Evolutionary conservation across 257 asterid genomes (phyloP).

Genomic region (Nicotiana knightiana): DNA sequence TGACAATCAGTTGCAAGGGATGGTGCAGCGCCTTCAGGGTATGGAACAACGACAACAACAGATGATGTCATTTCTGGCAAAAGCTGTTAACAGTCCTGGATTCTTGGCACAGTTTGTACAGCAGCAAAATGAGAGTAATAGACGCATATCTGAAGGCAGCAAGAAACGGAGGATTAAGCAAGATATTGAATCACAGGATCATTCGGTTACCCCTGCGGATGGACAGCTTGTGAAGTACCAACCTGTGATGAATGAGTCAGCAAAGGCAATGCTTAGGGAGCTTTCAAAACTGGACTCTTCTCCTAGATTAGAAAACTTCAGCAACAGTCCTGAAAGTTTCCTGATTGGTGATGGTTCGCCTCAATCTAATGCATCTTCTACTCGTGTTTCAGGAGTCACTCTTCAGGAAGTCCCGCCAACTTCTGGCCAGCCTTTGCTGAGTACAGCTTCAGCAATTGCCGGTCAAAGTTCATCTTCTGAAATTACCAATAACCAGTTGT

Average conservation of each 20-base stretch:
- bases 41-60: constrained; percentile 98
- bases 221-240: constrained; percentile 85
- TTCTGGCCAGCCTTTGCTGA: constrained; percentile 31
- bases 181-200: constrained; percentile 39
- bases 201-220: constrained; percentile 39
- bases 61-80: constrained; percentile 96
- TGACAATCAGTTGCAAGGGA: constrained; percentile 71
- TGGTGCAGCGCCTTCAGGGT: constrained; percentile 86
- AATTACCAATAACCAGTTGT: constrained; percentile 16
- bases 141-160: constrained; percentile 61
- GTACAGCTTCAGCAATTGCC: constrained; percentile 22
- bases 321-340: constrained; percentile 39
- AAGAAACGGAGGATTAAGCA: constrained; percentile 82
- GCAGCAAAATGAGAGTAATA: constrained; percentile 64
- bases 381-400: constrained; percentile 48
- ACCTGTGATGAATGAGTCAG: constrained; percentile 79
- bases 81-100: constrained; percentile 91
- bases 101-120: constrained; percentile 84
- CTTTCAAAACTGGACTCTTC: constrained; percentile 62
- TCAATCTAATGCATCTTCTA: constrained; percentile 21
- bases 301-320: constrained; percentile 47
- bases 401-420: constrained; percentile 65
- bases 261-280: constrained; percentile 73
- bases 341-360: constrained; percentile 41
- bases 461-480: constrained; percentile 28